Base-by-base conservation (phyloP, 768 basidiomycete genomes). In the Calvatia gigantea region DNA sequence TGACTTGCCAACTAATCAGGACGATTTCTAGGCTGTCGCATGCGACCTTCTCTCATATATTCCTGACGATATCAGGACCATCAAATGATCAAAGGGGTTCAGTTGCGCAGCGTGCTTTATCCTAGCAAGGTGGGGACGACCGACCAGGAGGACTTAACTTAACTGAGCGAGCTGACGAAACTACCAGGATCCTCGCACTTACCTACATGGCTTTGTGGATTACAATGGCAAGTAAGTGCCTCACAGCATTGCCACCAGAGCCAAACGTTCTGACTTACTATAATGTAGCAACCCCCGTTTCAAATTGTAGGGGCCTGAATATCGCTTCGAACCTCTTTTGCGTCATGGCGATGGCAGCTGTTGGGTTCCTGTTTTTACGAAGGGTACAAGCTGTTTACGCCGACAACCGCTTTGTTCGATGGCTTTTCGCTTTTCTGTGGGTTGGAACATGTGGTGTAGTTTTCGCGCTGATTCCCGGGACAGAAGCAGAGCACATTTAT, bases 371-470 rank as follows among this genome's bases (percentile, higher is more conserved):
- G 3, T 70, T 73, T 51, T 67, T 72, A 51, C 63, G 67, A 41
- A 62, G 70, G 11, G 69, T 68, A 9, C 64, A 62, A 7, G 68
- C 72, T 5, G 57, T 74, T 15, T 75, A 69, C 58, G 51, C 59
- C 11, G 43, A 58, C 0, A 60, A 65, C 4, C 66, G 52, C 31
- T n/a, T 48, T 4, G 44, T 69, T 32, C 59, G 62, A 3, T 51
- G 47, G 5, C 35, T 67, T 17, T 71, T 73, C 49, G 62, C 61
- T 35, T 1, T 64, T 19, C 54, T 71, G 2, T 69, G 70, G 63
- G 52, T 74, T 2, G 54, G 65, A 64, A 7, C 45, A 73, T 5
- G 67, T 57, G 6, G 57, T 57, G 5, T 60, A 64, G 7, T 4
- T 12, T 4, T 69, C 7, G 61, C n/a, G 1, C 57, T 68, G 7